Evolutionary conservation across 2,329 filamentous ascomycete species (phyloP).

Genomic region (Trichocomaceae sp.): DNA sequence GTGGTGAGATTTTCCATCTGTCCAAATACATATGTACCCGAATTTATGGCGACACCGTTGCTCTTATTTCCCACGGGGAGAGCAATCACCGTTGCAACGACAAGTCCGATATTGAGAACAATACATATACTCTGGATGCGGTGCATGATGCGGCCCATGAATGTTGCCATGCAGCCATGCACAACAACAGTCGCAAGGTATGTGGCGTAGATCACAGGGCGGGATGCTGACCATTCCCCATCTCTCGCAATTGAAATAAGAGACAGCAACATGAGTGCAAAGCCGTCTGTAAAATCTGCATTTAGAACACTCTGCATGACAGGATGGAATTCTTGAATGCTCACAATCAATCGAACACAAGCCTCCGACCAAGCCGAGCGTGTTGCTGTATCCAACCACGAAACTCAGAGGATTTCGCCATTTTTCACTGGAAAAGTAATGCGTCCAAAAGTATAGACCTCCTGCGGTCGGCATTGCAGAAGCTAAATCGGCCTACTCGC

Average conservation of each 20-base stretch:
- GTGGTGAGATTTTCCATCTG: constrained; percentile 52
- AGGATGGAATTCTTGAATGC: constrained; percentile 4
- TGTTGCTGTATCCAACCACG: constrained; percentile 57
- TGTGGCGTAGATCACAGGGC: constrained; percentile 52
- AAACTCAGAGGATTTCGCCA: constrained; percentile 54
- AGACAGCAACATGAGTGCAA: constrained; percentile 53
- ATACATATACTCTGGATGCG: constrained; percentile 54
- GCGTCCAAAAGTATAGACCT: constrained; percentile 55
- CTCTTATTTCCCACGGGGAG: constrained; percentile 46
- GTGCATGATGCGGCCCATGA: constrained; percentile 51
- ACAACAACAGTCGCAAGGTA: constrained; percentile 50
- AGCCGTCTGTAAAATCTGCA: constrained; percentile 31
- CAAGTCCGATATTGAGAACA: constrained; percentile 50
- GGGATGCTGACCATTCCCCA: constrained; percentile 50
- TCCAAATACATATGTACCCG: constrained; percentile 48
- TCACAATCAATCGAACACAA: constrained; percentile 55
- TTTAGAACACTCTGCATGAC: constrained; percentile 9
- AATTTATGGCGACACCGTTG: constrained; percentile 24
- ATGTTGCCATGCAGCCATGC: constrained; percentile 50
- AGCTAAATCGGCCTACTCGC: constrained; percentile 42
- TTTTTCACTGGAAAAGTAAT: constrained; percentile 51
- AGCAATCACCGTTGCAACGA: constrained; percentile 51
- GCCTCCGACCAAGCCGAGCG: constrained; percentile 54
- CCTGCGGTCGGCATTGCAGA: constrained; percentile 54
- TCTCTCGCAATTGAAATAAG: constrained; percentile 53